Evolutionary conservation across 1,284 basidiomycete species (phyloP).

Genomic region (Austroboletus novae-zelandiae): DNA sequence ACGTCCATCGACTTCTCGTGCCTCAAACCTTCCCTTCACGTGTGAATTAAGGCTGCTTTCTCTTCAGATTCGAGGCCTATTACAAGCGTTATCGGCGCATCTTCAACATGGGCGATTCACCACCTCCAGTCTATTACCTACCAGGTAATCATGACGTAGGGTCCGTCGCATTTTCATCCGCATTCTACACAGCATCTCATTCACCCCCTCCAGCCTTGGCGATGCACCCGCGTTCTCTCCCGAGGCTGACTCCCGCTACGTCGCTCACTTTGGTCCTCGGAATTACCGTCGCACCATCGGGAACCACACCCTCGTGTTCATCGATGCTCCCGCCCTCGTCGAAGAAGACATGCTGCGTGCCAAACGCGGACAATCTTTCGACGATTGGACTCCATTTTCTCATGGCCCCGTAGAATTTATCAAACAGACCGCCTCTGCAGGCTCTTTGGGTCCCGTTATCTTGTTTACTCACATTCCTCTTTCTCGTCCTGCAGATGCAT

Average conservation of each 20-base stretch:
- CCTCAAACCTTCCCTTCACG: background rate
- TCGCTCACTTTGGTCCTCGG: constrained; percentile 53
- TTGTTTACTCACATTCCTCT: constrained; percentile 84
- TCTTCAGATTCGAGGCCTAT: constrained; percentile 59
- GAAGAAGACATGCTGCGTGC: constrained; percentile 76
- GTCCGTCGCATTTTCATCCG: constrained; percentile 34
- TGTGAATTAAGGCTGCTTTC: constrained; percentile 10
- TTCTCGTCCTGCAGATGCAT: constrained; percentile 63
- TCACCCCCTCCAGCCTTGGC: constrained; percentile 43
- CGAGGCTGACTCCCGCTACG: constrained; percentile 52
- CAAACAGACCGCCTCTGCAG: constrained; percentile 45
- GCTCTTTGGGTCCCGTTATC: constrained; percentile 50
- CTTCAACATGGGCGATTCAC: constrained; percentile 45
- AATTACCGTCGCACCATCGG: constrained; percentile 51
- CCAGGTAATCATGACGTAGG: constrained; percentile 88
- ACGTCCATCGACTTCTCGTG: constrained; percentile 32
- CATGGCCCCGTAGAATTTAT: constrained; percentile 74
- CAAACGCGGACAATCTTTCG: constrained; percentile 47
- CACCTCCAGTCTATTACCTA: constrained; percentile 59
- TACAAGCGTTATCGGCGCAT: constrained; percentile 59
- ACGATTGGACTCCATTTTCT: constrained; percentile 58
- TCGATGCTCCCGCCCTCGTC: constrained; percentile 70
- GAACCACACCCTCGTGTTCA: constrained; percentile 68
- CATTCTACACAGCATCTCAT: constrained; percentile 1
- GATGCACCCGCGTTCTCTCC: constrained; percentile 48